Evolutionary conservation across 2,329 filamentous ascomycete genomes (phyloP), one percentile per base, ranked within the genome.

Genomic region (Venturia pyrina): DNA sequence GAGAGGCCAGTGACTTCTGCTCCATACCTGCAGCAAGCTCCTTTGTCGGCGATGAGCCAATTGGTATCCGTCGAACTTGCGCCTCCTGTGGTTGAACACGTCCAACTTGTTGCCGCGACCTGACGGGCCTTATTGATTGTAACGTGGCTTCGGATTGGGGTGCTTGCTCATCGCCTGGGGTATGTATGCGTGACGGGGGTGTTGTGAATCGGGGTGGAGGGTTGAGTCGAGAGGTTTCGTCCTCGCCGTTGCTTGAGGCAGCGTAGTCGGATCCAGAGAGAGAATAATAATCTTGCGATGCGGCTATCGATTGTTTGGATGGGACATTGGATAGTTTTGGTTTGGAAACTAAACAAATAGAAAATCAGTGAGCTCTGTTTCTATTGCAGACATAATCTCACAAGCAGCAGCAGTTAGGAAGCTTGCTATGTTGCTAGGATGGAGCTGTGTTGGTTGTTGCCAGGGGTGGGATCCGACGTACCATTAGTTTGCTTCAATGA

Each of bases 211-310:
- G 34, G 34, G 59, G 19, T 41, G 59, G 46, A 40, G 64, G 64
- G n/a, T 63, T 56, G 19, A 61, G 37, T 53, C 48, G 41, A 10
- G 37, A 34, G 37, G 34, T 43, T 17, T 62, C 64, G 44, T 57
- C 60, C 8, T 46, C 61, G n/a, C n/a, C 44, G 32, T 41, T 43
- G 34, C 32, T 43, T 28, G 56, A 48, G n/a, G 48, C 32, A 19
- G 59, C 59, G 60, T 56, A 34, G 60, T 66, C 32, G 21, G 37
- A 41, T 41, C 76, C 76, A 53, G 78, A 78, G 65, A 80, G 72
- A 67, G 78, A 81, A 73, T 80, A 81, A 75, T 80, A 82, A 71
- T 81, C 79, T 71, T 82, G 79, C 24, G 78, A 80, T 32, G 78
- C 80, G 50, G 79, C 76, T 68, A 82, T 75, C 69, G 78, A 80